Evolutionary conservation across 768 basidiomycete species (phyloP).

Genomic region (Boletus pseudo-olivaceus): DNA sequence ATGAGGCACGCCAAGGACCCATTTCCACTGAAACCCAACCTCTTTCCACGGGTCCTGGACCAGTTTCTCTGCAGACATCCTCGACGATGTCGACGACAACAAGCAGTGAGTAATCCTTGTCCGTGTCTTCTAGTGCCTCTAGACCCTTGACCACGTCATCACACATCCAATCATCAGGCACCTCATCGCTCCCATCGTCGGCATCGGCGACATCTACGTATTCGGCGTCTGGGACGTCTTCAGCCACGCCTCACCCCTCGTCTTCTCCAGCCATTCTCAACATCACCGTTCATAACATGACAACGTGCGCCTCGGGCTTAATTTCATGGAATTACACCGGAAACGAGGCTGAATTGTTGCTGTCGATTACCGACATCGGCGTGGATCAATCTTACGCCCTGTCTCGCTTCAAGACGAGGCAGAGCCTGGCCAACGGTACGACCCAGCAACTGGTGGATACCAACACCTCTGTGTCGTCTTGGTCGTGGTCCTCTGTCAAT

Average conservation of each 20-base stretch:
- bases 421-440: not conserved
- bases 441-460: conserved; percentile 27
- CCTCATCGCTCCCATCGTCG: not conserved
- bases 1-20: conserved; percentile 24
- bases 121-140: conserved; percentile 4
- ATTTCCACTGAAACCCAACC: not conserved
- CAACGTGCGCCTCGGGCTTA: conserved; percentile 31
- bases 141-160: not conserved
- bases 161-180: not conserved
- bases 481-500: conserved; percentile 45
- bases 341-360: conserved; percentile 22
- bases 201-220: conserved; percentile 7
- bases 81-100: conserved; percentile 2
- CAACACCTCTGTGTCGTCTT: conserved; percentile 25
- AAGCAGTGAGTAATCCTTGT: conserved; percentile 12
- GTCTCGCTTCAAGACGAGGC: conserved; percentile 2
- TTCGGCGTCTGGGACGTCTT: conserved; percentile 13
- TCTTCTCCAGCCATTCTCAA: conserved; percentile 14
- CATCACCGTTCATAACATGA: conserved; percentile 31
- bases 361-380: conserved; percentile 41
- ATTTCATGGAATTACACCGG: conserved; percentile 43
- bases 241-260: conserved; percentile 14
- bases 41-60: conserved; percentile 2
- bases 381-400: conserved; percentile 28
- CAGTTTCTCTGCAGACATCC: conserved; percentile 2